Conservation (phyloP, 176 grass and related monocot genomes). For the sorghum (Sorghum bicolor) region Sorghum_bicolor_NCBIv3 NC_012876.2:3718001-3718500, state of each 20-base stretch:
- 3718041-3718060: conserved; percentile 18
- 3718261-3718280: conserved; percentile 21
- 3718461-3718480: too few relatives aligned
- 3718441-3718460: too few relatives aligned
- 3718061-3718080: background rate
- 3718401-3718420: too few relatives aligned
- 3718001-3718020: background rate
- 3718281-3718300: background rate
- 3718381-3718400: too few relatives aligned
- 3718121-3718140: conserved; percentile 22
- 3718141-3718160: background rate
- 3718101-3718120: conserved; percentile 12
- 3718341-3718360: background rate
- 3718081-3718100: conserved; percentile 1
- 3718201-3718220: background rate
- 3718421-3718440: too few relatives aligned
- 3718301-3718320: conserved; percentile 25
- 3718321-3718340: conserved; percentile 6
- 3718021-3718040: conserved; percentile 10
- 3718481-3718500: too few relatives aligned
- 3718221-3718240: background rate
- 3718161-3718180: background rate
- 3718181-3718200: background rate
- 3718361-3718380: too few relatives aligned
- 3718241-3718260: background rate